Evolutionary conservation across 2,329 filamentous ascomycete genomes (phyloP).

Genomic region (Sporothrix phasma): DNA sequence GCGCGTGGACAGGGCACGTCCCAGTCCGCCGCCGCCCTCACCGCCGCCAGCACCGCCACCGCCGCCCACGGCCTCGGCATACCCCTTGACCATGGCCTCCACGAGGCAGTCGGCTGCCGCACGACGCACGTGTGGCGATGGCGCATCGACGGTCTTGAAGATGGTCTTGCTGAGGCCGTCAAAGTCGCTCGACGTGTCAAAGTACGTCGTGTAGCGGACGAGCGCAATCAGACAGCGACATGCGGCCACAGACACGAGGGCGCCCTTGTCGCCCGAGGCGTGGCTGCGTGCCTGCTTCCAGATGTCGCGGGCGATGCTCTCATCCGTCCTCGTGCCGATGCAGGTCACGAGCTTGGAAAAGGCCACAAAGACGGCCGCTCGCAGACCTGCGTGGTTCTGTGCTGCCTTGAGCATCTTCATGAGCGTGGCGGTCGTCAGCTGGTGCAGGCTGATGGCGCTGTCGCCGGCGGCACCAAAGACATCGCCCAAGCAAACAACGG

Average conservation of each 20-base stretch:
- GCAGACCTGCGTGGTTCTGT: constrained; percentile 68
- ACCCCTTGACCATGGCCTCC: constrained; percentile 70
- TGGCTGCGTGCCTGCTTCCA: constrained; percentile 84
- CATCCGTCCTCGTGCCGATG: constrained; percentile 69
- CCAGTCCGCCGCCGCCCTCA: constrained; percentile 22
- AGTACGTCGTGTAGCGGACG: constrained; percentile 63
- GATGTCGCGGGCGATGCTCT: constrained; percentile 73
- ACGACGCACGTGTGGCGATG: constrained; percentile 65
- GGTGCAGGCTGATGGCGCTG: constrained; percentile 76
- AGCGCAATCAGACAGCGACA: constrained; percentile 71
- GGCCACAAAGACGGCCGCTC: constrained; percentile 66
- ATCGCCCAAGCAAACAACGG: constrained; percentile 75
- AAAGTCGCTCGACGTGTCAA: constrained; percentile 81
- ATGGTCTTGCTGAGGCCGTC: constrained; percentile 74
- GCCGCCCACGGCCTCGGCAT: constrained; percentile 47
- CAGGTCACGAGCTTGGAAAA: constrained; percentile 68
- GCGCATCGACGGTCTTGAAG: constrained; percentile 79
- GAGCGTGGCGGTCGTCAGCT: constrained; percentile 59
- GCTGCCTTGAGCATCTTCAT: constrained; percentile 73
- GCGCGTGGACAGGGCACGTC: constrained; percentile 37
- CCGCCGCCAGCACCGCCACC: constrained; percentile 23
- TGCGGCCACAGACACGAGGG: constrained; percentile 66
- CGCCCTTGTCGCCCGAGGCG: constrained; percentile 69
- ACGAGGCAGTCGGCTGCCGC: constrained; percentile 80
- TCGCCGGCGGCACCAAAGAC: constrained; percentile 89